A percentile compares a stretch with the other conserved stretches of the same genome.
Conservation (phyloP, 768 basidiomycete genomes). For the Lentinula aciculospora region DNA sequence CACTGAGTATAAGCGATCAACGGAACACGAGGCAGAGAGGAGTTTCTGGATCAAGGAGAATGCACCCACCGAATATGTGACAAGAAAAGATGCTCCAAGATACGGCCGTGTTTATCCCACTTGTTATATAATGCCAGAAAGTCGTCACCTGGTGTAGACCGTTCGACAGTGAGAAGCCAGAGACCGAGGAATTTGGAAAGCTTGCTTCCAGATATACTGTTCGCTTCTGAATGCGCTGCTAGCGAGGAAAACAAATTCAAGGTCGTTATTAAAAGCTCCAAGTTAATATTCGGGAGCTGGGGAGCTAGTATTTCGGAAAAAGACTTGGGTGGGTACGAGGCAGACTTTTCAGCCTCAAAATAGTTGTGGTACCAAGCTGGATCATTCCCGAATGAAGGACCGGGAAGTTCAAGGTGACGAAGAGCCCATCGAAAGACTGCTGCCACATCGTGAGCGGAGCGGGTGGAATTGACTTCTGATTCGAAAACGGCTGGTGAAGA, state of each 20-base stretch:
- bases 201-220: constrained; percentile 74
- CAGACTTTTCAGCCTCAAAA: constrained; percentile 49
- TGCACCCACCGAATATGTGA: constrained; percentile 56
- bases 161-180: constrained; percentile 57
- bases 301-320: constrained; percentile 61
- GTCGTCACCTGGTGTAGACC: constrained; percentile 45
- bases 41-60: background rate
- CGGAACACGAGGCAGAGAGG: background rate
- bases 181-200: constrained; percentile 67
- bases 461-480: constrained; percentile 57
- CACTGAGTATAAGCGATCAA: constrained; percentile 4
- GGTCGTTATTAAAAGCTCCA: constrained; percentile 50
- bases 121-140: constrained; percentile 64
- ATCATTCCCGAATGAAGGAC: constrained; percentile 52
- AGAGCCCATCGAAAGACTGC: constrained; percentile 79
- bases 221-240: constrained; percentile 66
- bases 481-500: constrained; percentile 56
- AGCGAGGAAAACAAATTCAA: constrained; percentile 64
- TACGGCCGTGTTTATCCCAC: constrained; percentile 71
- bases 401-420: constrained; percentile 64
- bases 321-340: constrained; percentile 55
- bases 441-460: constrained; percentile 72
- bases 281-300: constrained; percentile 50
- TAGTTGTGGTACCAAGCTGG: constrained; percentile 68
- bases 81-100: constrained; percentile 74